Conservation (phyloP, 2,329 filamentous ascomycete genomes). For the Hymenoscyphus linearis region DNA sequence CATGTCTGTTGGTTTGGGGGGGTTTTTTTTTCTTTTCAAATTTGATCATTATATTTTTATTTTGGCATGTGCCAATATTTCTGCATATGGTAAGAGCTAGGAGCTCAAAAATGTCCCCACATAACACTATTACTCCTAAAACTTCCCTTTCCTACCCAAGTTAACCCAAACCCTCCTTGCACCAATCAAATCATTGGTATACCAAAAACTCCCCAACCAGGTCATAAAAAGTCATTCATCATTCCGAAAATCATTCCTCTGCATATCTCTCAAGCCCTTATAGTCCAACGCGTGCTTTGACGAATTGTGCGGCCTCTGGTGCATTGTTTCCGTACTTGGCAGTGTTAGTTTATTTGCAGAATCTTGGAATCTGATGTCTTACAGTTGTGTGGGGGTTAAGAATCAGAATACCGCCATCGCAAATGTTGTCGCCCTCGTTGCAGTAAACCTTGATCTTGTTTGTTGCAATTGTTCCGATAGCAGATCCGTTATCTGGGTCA, state of each 20-base stretch:
- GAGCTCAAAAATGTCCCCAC: not conserved
- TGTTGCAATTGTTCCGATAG: constrained; percentile 12
- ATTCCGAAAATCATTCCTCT: not conserved
- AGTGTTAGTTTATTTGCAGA: not conserved
- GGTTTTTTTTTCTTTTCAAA: not conserved
- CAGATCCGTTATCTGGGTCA: constrained; percentile 21
- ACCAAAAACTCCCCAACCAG: not conserved
- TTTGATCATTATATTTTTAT: not conserved
- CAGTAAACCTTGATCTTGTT: constrained; percentile 21
- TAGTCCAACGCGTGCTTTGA: not conserved
- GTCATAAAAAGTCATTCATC: not conserved
- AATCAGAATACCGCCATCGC: constrained; percentile 7
- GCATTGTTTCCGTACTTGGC: not conserved
- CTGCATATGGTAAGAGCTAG: not conserved
- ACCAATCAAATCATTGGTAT: not conserved
- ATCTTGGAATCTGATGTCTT: not conserved
- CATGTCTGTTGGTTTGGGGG: not conserved
- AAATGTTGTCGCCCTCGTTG: constrained; percentile 24
- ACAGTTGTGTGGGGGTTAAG: not conserved
- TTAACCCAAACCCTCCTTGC: not conserved
- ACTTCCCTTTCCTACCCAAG: not conserved
- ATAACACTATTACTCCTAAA: not conserved
- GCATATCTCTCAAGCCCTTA: not conserved
- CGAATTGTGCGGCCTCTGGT: not conserved
- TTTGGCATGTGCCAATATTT: not conserved